Percentiles rank a stretch among this genome's conserved stretches.
These are phyloP conservation scores for Naganishia kalamii DNA, from an alignment of 768 basidiomycete species.

Conservation along the genomic window DNA sequence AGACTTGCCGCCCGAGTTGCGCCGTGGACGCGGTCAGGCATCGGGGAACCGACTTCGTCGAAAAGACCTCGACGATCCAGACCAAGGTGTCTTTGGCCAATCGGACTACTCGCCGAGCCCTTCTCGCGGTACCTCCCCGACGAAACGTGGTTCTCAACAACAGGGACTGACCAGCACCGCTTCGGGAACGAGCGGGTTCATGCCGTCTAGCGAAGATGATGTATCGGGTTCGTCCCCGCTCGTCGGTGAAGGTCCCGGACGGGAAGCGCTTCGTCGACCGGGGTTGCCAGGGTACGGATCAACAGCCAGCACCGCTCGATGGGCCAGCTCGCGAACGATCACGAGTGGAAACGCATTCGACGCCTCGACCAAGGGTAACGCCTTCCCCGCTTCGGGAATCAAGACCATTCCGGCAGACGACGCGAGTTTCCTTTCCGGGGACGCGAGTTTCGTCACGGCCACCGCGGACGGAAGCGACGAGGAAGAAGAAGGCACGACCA, in stretches of 20 bases:
- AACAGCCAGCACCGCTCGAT: not conserved
- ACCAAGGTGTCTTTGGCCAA: constrained; percentile 15
- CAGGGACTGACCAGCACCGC: not conserved
- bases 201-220: not conserved
- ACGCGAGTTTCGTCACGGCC: constrained; percentile 2
- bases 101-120: constrained; percentile 20
- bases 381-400: not conserved
- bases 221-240: not conserved
- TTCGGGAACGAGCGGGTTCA: not conserved
- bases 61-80: constrained; percentile 1
- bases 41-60: not conserved
- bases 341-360: constrained; percentile 21
- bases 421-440: not conserved
- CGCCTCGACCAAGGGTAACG: constrained; percentile 8
- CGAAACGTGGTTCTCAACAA: not conserved
- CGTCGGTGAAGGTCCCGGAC: constrained; percentile 4
- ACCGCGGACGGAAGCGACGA: not conserved
- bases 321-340: constrained; percentile 10
- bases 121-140: constrained; percentile 9
- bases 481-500: not conserved
- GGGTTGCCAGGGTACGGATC: not conserved
- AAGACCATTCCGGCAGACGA: not conserved
- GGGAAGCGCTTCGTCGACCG: constrained; percentile 1
- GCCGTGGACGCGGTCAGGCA: not conserved
- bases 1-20: constrained; percentile 6